Percentiles rank a stretch among this genome's conserved stretches.
Conservation (phyloP, 495 filamentous ascomycete species). For the Neurospora terricola region DNA sequence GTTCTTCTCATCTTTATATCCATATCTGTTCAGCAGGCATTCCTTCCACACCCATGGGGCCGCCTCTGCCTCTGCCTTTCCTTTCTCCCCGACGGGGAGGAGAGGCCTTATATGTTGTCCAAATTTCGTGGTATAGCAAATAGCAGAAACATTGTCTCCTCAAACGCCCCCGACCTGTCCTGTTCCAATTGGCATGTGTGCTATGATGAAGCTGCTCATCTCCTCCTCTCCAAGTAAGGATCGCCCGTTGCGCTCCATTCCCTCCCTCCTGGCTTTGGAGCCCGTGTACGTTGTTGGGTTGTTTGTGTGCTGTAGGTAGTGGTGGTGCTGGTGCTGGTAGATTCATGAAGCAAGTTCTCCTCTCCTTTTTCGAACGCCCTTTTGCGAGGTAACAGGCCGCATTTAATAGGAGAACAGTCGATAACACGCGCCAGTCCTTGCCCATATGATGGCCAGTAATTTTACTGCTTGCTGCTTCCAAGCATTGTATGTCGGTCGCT, state of each 20-base stretch:
- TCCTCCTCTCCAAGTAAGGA: background rate
- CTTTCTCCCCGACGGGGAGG: background rate
- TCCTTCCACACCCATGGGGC: background rate
- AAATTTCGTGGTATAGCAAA: background rate
- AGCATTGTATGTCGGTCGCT: background rate
- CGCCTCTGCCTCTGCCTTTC: background rate
- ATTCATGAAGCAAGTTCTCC: background rate
- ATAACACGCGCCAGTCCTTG: background rate
- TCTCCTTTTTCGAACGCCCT: background rate
- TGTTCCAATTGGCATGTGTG: background rate
- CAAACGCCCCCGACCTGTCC: background rate
- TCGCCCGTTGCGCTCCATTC: background rate
- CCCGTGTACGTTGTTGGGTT: background rate
- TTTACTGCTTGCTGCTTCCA: background rate
- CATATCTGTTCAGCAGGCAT: background rate
- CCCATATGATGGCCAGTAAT: background rate
- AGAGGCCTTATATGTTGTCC: background rate
- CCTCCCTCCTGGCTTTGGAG: background rate
- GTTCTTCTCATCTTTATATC: background rate
- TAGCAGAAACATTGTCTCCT: background rate
- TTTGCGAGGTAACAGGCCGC: background rate
- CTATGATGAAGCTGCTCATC: background rate
- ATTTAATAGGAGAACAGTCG: background rate
- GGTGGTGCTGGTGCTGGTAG: background rate
- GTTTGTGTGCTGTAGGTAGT: background rate